phyloP scores from a whole-genome alignment of 1,284 basidiomycete genomes.

The Malassezia cuniculi region DNA sequence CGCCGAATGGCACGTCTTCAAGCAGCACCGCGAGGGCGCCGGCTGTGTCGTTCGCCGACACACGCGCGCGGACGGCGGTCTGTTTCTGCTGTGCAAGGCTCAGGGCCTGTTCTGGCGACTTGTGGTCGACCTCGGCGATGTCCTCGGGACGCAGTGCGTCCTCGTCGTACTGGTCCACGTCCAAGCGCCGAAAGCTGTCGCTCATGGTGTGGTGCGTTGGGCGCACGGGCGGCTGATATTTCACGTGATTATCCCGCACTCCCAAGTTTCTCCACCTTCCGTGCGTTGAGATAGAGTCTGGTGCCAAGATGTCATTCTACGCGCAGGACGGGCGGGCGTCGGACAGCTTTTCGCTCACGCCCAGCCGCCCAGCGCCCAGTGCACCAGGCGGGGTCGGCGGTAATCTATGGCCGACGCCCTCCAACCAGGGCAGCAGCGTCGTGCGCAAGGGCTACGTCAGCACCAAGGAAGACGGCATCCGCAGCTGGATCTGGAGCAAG shows the following conservation, averaged over 20 bases:
- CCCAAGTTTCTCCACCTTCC: no score
- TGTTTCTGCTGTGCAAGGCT: conserved; percentile 65
- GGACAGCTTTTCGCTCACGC: no score
- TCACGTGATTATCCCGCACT: no score
- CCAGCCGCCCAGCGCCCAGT: background rate
- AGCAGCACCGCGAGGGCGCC: conserved; percentile 29
- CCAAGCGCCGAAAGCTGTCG: conserved; percentile 67
- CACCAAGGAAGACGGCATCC: conserved; percentile 44
- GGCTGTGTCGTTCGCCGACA: conserved; percentile 33
- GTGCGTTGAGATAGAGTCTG: no score
- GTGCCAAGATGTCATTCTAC: no score
- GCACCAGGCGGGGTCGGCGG: background rate
- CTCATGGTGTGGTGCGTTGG: conserved; percentile 16
- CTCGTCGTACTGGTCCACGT: conserved; percentile 86
- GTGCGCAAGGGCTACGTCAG: conserved; percentile 42
- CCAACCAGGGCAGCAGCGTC: conserved; percentile 28
- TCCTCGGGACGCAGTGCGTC: conserved; percentile 65
- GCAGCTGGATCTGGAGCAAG: conserved; percentile 82
- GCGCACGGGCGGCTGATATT: background rate
- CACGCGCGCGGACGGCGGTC: conserved; percentile 56
- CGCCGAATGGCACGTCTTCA: conserved; percentile 32
- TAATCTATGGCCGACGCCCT: no score
- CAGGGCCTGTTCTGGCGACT: conserved; percentile 61
- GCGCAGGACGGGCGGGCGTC: no score
- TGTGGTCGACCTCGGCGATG: conserved; percentile 72